Percentiles rank a stretch among this genome's conserved stretches.
Evolutionary conservation across 306 rosid genomes (phyloP).

Genomic region (Acacia confusa): DNA sequence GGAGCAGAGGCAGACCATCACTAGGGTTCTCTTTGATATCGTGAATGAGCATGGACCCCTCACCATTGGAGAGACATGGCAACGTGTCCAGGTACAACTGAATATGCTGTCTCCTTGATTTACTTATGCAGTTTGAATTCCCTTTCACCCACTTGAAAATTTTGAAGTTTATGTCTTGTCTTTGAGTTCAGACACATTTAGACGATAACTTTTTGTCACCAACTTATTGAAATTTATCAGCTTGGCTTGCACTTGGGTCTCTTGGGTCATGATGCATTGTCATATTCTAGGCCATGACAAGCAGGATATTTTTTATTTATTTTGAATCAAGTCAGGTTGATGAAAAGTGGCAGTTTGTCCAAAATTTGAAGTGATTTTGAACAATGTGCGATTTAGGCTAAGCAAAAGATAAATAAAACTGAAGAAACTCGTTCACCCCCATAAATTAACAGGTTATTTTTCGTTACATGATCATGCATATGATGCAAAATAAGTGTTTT

Average conservation of each 20-base stretch:
- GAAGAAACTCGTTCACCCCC: background rate
- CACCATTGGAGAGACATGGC: conserved; percentile 80
- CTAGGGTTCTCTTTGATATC: conserved; percentile 66
- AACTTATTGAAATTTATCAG: background rate
- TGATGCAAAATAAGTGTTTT: background rate
- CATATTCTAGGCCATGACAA: background rate
- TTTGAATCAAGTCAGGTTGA: background rate
- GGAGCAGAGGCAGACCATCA: conserved; percentile 79
- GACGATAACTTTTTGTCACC: background rate
- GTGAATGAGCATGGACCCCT: conserved; percentile 90
- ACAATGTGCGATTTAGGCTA: background rate
- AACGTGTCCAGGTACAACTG: conserved; percentile 61
- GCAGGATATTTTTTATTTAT: background rate
- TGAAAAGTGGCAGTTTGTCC: background rate
- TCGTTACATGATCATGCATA: background rate
- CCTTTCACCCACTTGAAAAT: background rate
- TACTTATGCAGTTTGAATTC: background rate
- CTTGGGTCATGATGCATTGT: background rate
- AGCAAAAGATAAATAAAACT: background rate
- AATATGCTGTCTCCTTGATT: background rate
- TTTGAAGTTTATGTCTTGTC: background rate
- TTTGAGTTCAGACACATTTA: background rate
- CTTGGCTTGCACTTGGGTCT: background rate
- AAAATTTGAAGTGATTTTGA: background rate
- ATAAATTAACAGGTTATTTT: background rate